Evolutionary conservation across 78 protist genomes (phyloP).

Genomic region (Neovahlkampfia damariscottae): DNA sequence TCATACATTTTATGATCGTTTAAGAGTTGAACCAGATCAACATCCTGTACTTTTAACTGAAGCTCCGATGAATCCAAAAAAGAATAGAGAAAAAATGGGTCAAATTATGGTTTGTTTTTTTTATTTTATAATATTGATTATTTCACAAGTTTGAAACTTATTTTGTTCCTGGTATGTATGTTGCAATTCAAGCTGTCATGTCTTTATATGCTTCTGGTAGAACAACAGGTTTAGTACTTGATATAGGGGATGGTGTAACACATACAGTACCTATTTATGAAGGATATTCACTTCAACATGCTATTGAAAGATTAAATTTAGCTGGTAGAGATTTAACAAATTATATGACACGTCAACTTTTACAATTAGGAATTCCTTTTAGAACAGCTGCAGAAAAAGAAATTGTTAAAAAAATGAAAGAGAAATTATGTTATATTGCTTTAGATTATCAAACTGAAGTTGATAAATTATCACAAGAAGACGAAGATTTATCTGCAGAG

Average conservation of each 20-base stretch:
- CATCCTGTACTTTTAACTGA: slow-evolving; percentile 90
- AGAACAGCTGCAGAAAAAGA: neutral
- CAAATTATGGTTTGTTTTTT: too few species aligned
- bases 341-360: slow-evolving; percentile 30
- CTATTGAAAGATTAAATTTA: slow-evolving; percentile 34
- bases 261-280: slow-evolving; percentile 93
- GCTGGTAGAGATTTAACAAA: slow-evolving; percentile 55
- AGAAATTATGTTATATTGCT: slow-evolving; percentile 9
- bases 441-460: neutral
- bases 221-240: slow-evolving; percentile 77
- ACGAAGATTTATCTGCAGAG: neutral
- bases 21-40: slow-evolving; percentile 83
- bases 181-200: slow-evolving; percentile 75
- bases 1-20: too few species aligned
- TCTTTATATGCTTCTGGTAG: slow-evolving; percentile 65
- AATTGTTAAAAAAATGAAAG: neutral
- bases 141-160: slow-evolving; percentile 97
- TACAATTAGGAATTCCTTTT: slow-evolving; percentile 46
- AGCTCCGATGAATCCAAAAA: slow-evolving; percentile 93
- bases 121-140: too few species aligned
- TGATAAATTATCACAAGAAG: neutral
- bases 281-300: slow-evolving; percentile 76
- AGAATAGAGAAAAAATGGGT: slow-evolving; percentile 85
- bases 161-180: slow-evolving; percentile 77
- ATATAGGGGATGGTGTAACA: slow-evolving; percentile 93